phyloP scores from a whole-genome alignment of 306 rosid species.

The Vigna hirtella region DNA sequence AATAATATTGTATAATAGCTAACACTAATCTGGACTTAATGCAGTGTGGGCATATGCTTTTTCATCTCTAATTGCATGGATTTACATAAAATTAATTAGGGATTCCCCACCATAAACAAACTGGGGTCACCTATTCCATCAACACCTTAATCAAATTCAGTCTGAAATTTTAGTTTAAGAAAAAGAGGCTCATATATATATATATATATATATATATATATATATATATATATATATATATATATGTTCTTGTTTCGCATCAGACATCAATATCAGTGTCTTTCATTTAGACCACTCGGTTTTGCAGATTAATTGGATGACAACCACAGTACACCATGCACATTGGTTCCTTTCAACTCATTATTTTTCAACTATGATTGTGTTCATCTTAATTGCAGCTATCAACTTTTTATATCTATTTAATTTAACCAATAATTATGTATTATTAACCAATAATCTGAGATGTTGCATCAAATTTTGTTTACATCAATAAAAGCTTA shows the following conservation, averaged over 20 bases:
- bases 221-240: no score
- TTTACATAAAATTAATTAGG: slow-evolving; percentile 11
- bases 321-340: slow-evolving; percentile 7
- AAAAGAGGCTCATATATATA: no score
- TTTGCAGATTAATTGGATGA: neutral
- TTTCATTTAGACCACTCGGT: slow-evolving; percentile 10
- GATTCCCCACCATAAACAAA: neutral
- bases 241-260: neutral
- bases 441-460: no score
- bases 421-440: no score
- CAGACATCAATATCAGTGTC: slow-evolving; percentile 8
- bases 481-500: neutral
- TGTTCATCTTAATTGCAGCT: neutral
- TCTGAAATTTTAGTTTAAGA: neutral
- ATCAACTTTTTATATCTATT: neutral
- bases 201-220: no score
- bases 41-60: neutral
- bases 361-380: neutral
- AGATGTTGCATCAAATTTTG: no score
- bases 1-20: neutral
- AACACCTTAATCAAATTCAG: neutral
- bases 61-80: neutral
- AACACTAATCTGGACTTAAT: neutral
- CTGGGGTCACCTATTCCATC: neutral
- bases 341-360: slow-evolving; percentile 18